Evolutionary conservation across 2,329 filamentous ascomycete genomes (phyloP), one percentile per base, ranked within the genome.

Genomic region (Talaromyces sp.): DNA sequence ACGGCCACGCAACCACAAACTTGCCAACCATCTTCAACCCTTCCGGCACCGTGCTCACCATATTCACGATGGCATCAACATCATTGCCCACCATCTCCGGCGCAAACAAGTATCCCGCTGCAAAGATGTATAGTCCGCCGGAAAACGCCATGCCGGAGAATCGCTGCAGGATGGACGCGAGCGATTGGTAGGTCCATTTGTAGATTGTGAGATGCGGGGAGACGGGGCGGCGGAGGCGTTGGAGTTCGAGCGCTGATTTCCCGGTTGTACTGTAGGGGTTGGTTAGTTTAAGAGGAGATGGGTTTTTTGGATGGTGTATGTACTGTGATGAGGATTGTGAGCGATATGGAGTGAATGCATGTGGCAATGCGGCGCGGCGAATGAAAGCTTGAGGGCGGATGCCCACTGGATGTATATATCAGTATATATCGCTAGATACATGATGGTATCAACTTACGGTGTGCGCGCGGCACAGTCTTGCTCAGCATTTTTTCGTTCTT

Each of bases 191-290:
- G 77, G 91, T 87, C 64, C 89, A 85, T 76, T 86, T 84, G 86
- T 97, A 97, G 84, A 96, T 93, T 72, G 80, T 76, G 65, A 97
- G 85, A 74, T 97, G 92, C 59, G 93, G 93, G 51, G 91, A 84
- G 70, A 96, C 83, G 74, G 93, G 93, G 58, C 93, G 93, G 72
- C 84, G 78, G 60, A 88, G 84, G 71, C 93, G 93, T 82, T 97
- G 93, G 72, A 85, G 81, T 71, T 85, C 88, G 73, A 97, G 90
- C 78, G 25, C 4, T 0, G 33, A 13, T 36, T 36, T 33, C 11
- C 10, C 32, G 1, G 10, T 10, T 10, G 30, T 11, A 11, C 30
- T 32, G 7, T 32, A 9, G 30, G 2, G 9, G 9, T 3, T 10
- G 9, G 30, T 32, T 32, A 32, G 30, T 32, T 32, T 32, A 1